Conservation (phyloP, 257 asterid species). For the Craterostigma plantagineum region DNA sequence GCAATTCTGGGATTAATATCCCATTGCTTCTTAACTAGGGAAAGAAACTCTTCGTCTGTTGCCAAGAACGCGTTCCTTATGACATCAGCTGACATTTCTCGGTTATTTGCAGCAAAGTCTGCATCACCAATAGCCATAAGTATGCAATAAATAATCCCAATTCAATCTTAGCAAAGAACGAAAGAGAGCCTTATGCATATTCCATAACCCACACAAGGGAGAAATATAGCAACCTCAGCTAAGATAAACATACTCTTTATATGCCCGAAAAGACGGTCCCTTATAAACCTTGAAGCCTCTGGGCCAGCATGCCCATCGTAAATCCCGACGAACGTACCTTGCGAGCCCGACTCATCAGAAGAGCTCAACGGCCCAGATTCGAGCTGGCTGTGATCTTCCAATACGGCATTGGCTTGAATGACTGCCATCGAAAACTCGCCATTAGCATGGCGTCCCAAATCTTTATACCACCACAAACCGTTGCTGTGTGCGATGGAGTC, state of each 20-base stretch:
- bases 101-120: slow-evolving; percentile 37
- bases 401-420: slow-evolving; percentile 48
- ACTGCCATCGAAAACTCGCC: slow-evolving; percentile 87
- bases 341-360: slow-evolving; percentile 37
- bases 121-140: slow-evolving; percentile 32
- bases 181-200: background rate
- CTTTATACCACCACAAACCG: slow-evolving; percentile 73
- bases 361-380: slow-evolving; percentile 72
- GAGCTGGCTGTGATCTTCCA: slow-evolving; percentile 76
- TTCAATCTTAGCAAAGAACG: no score
- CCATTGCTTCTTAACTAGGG: slow-evolving; percentile 55
- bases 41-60: slow-evolving; percentile 71
- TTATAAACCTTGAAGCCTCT: slow-evolving; percentile 54
- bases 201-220: background rate
- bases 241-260: slow-evolving; percentile 40
- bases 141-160: background rate
- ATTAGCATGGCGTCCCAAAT: slow-evolving; percentile 41
- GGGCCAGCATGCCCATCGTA: slow-evolving; percentile 94
- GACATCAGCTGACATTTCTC: slow-evolving; percentile 61
- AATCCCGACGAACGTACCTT: slow-evolving; percentile 74
- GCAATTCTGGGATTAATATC: slow-evolving; percentile 46
- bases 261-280: slow-evolving; percentile 36
- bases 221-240: background rate
- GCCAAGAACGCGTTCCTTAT: slow-evolving; percentile 47
- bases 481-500: slow-evolving; percentile 23